Base-by-base conservation (phyloP, 768 basidiomycete species). In the Amanita inopinata region DNA sequence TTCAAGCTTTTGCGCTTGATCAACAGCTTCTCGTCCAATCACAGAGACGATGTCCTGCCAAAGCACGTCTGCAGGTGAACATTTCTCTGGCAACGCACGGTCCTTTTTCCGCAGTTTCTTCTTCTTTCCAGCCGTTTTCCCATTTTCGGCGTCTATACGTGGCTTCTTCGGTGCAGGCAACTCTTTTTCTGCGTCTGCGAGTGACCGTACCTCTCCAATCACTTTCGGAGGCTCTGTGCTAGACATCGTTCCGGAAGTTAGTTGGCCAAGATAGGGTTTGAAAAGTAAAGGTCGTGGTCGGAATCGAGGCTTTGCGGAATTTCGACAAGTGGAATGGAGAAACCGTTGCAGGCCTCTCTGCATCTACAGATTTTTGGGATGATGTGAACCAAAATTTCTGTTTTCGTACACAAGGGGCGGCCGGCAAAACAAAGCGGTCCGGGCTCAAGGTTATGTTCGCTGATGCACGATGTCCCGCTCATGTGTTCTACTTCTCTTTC, bases 1-100 rank as follows among this genome's bases (percentile, higher is more conserved):
- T 4, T 71, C 72, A 0, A 69, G 65, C 15, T 64, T 65, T 2
- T 74, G 56, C 3, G 74, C 65, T 10, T 61, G 56, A 19, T 76
- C 68, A 0, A 83, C 76, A 5, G 61, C 62, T 11, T 77, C 74
- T 33, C 62, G 41, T 1, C 88, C 89, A 2, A 96, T 63, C 3
- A 91, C 64, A 2, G 64, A 67, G 22, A 74, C 55, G 17, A 92
- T 71, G 45, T 96, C 90, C 37, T 69, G 73, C 61, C 73, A 78
- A 20, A 86, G 62, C 8, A 92, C 83, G 53, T 91, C 87, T 17
- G 81, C 83, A 11, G 74, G 50, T 2, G 87, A 82, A 52, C 73
- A 83, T 0, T 73, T 65, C 36, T 87, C 87, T 1, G 78, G 75
- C 2, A 70, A 50, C 24, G 58, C 57, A 32, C 48, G 54, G 7